A percentile compares a stretch with the other conserved stretches of the same genome.
These are phyloP conservation scores for Yamadazyma sp. DNA, from an alignment of 805 yeast genomes.

Conservation along the genomic window DNA sequence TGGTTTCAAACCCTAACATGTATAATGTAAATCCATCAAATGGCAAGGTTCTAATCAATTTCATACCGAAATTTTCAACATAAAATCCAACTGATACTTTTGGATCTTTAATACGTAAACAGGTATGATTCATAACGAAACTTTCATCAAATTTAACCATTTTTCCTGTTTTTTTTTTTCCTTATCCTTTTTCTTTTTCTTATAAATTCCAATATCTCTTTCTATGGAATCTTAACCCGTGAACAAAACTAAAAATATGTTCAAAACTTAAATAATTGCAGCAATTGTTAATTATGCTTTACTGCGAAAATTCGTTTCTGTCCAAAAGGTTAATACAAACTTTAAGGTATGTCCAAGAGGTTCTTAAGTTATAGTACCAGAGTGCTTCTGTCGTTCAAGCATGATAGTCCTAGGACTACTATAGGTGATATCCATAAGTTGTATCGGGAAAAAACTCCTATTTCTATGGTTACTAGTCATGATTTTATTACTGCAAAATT, in stretches of 20 bases:
- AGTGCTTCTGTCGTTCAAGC: constrained; percentile 9
- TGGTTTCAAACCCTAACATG: constrained; percentile 58
- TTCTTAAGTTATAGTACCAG: constrained; percentile 1
- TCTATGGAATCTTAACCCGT: too few relatives aligned
- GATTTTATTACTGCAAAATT: constrained; percentile 74
- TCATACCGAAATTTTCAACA: constrained; percentile 70
- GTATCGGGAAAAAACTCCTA: constrained; percentile 23
- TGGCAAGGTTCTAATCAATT: constrained; percentile 51
- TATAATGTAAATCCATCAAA: constrained; percentile 62
- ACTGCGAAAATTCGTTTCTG: too few relatives aligned
- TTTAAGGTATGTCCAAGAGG: constrained; percentile 1
- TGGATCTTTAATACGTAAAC: constrained; percentile 83
- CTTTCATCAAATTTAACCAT: constrained; percentile 35
- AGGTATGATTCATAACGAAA: constrained; percentile 60
- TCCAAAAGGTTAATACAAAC: too few relatives aligned
- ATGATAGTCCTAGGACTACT: constrained; percentile 17
- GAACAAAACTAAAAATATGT: too few relatives aligned
- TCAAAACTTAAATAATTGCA: too few relatives aligned
- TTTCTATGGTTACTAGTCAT: constrained; percentile 72
- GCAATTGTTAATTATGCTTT: too few relatives aligned
- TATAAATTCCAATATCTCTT: too few relatives aligned
- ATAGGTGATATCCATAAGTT: constrained; percentile 17
- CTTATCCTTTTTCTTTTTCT: too few relatives aligned
- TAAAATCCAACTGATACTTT: constrained; percentile 70
- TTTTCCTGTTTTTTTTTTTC: background rate